Evolutionary conservation across 306 rosid species (phyloP).

Genomic region (Myrica gale): DNA sequence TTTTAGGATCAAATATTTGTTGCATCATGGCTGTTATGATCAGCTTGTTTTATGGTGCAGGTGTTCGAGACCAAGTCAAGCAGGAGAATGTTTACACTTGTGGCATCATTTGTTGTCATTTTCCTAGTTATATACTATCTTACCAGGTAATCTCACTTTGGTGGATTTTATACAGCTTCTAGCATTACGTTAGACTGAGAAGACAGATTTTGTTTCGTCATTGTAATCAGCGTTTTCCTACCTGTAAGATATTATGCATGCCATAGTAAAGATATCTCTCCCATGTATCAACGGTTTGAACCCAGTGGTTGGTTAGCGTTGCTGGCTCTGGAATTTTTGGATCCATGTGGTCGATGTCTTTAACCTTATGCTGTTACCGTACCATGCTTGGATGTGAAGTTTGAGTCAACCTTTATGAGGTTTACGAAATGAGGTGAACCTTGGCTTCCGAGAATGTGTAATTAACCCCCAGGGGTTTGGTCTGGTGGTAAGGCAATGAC

Average conservation of each 20-base stretch:
- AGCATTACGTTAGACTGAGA: slow-evolving; percentile 14
- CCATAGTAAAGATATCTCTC: slow-evolving; percentile 21
- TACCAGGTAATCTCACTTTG: slow-evolving; percentile 44
- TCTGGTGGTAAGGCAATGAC: too few species aligned
- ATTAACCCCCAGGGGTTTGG: too few species aligned
- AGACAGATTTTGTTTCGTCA: background rate
- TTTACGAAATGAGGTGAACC: too few species aligned
- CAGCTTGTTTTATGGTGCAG: slow-evolving; percentile 39
- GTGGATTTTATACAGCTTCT: slow-evolving; percentile 21
- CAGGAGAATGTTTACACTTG: slow-evolving; percentile 81
- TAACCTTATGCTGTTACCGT: too few species aligned
- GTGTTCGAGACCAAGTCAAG: slow-evolving; percentile 94
- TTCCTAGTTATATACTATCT: slow-evolving; percentile 85
- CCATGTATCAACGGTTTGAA: background rate
- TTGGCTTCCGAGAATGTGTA: too few species aligned
- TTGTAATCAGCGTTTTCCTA: slow-evolving; percentile 24
- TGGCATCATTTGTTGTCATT: slow-evolving; percentile 74
- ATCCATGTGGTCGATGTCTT: too few species aligned
- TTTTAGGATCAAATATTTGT: slow-evolving; percentile 2
- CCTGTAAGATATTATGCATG: slow-evolving; percentile 26
- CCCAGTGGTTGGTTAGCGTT: too few species aligned
- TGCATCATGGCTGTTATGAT: slow-evolving; percentile 21
- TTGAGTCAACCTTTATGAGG: too few species aligned
- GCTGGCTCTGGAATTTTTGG: too few species aligned
- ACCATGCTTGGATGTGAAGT: too few species aligned